phyloP scores from a whole-genome alignment of 2,329 filamentous ascomycete species.

The Diaporthe capsici region DNA sequence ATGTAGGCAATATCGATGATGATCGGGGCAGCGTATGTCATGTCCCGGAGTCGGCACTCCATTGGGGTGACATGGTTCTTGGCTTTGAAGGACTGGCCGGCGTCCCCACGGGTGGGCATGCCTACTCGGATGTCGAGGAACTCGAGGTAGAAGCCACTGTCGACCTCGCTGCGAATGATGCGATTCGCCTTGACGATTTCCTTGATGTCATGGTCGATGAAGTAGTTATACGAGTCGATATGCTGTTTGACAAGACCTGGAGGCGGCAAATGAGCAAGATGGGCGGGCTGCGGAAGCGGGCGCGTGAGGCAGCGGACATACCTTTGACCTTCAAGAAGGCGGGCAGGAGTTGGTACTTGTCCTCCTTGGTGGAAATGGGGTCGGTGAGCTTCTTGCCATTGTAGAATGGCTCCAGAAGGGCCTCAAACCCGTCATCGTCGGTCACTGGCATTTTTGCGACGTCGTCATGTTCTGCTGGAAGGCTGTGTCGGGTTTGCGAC shows the following conservation, averaged over 20 bases:
- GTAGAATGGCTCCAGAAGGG: slow-evolving; percentile 76
- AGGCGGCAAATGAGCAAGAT: slow-evolving; percentile 4
- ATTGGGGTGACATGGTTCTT: slow-evolving; percentile 88
- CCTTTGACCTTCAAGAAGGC: slow-evolving; percentile 99
- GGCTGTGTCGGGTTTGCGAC: neutral
- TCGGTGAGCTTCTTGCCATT: slow-evolving; percentile 78
- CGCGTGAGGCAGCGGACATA: slow-evolving; percentile 48
- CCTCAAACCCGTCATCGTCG: slow-evolving; percentile 74
- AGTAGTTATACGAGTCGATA: slow-evolving; percentile 99
- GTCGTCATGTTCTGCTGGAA: slow-evolving; percentile 28
- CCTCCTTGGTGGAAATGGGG: slow-evolving; percentile 75
- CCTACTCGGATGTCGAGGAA: slow-evolving; percentile 93
- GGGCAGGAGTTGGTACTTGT: slow-evolving; percentile 97
- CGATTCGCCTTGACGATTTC: slow-evolving; percentile 95
- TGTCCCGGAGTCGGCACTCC: slow-evolving; percentile 95
- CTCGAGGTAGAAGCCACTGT: slow-evolving; percentile 93
- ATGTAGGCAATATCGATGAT: slow-evolving; percentile 93
- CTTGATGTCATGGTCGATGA: slow-evolving; percentile 95
- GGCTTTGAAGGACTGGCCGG: slow-evolving; percentile 66
- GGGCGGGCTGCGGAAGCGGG: neutral
- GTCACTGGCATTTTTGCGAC: slow-evolving; percentile 63
- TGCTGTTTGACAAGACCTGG: slow-evolving; percentile 91
- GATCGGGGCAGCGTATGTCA: slow-evolving; percentile 98
- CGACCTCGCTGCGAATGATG: slow-evolving; percentile 90
- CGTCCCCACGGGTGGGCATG: slow-evolving; percentile 82